phyloP scores from a whole-genome alignment of 768 basidiomycete genomes.

The Calocera cornea region DNA sequence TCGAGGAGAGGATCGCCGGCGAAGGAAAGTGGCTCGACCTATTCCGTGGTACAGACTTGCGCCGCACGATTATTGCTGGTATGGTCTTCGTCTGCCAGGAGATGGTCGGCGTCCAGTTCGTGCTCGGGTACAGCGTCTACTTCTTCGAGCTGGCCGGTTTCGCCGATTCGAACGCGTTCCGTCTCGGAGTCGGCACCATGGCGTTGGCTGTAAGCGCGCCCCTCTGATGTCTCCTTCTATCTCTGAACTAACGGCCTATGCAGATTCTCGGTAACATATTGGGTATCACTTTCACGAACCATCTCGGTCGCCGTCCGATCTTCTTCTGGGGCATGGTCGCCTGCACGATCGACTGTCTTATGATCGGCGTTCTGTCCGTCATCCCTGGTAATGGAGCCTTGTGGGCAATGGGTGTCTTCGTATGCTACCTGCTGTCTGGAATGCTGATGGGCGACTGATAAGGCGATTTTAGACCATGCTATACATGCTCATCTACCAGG shows the following conservation, averaged over 20 bases:
- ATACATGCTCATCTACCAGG: conserved; percentile 8
- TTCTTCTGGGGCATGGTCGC: conserved; percentile 5
- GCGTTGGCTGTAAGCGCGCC: background rate
- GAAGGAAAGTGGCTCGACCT: conserved; percentile 24
- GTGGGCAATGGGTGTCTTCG: conserved; percentile 8
- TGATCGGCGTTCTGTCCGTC: conserved; percentile 6
- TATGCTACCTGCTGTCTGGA: background rate
- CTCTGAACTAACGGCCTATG: background rate
- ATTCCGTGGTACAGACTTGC: conserved; percentile 20
- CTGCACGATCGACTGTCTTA: conserved; percentile 4
- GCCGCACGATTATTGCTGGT: conserved; percentile 26
- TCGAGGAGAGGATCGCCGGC: conserved; percentile 24
- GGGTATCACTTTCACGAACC: conserved; percentile 4
- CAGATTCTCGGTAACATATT: conserved; percentile 3
- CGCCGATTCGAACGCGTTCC: conserved; percentile 12
- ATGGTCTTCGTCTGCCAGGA: conserved; percentile 21
- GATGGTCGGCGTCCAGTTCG: conserved; percentile 17
- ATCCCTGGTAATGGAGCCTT: background rate
- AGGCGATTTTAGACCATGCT: conserved; percentile 1
- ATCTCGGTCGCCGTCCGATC: background rate
- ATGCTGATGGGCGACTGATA: background rate
- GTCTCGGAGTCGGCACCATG: conserved; percentile 12
- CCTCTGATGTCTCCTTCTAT: background rate
- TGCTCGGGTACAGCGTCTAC: conserved; percentile 10
- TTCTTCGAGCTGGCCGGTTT: conserved; percentile 20